phyloP scores from a whole-genome alignment of 768 basidiomycete genomes.

The Asterophora lycoperdoides region DNA sequence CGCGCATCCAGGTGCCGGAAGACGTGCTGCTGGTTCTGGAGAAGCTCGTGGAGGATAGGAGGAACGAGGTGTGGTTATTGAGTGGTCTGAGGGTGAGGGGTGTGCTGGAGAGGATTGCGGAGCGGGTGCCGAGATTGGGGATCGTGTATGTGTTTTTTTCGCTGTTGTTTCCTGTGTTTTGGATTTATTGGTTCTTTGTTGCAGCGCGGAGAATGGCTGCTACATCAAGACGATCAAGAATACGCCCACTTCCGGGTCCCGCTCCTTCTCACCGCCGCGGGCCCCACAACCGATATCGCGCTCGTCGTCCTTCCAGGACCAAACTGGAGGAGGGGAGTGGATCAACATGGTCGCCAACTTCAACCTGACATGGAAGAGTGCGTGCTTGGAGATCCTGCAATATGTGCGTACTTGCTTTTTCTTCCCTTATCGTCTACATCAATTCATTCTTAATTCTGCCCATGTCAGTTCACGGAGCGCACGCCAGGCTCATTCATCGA shows the following conservation, averaged over 20 bases:
- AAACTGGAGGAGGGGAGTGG: conserved; percentile 43
- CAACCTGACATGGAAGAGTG: conserved; percentile 76
- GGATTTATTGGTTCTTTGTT: not conserved
- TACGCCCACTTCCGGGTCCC: conserved; percentile 16
- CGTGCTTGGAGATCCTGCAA: conserved; percentile 78
- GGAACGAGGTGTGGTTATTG: conserved; percentile 79
- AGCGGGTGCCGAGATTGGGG: conserved; percentile 61
- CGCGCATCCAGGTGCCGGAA: conserved; percentile 27
- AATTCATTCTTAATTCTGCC: not conserved
- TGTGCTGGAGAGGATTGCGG: conserved; percentile 59
- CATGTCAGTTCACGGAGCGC: conserved; percentile 76
- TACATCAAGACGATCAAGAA: conserved; percentile 57
- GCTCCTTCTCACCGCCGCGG: conserved; percentile 1
- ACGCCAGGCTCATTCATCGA: conserved; percentile 85
- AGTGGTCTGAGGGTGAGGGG: conserved; percentile 68
- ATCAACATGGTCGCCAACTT: conserved; percentile 76
- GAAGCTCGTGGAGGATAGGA: conserved; percentile 53
- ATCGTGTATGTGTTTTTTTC: conserved; percentile 54
- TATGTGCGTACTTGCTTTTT: conserved; percentile 54
- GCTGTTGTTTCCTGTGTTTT: not conserved
- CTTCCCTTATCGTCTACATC: not conserved
- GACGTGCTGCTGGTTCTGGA: conserved; percentile 47
- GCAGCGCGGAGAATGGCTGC: conserved; percentile 83
- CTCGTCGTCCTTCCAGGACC: not conserved
- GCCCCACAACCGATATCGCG: not conserved